Percentiles rank a stretch among this genome's conserved stretches.
These are phyloP conservation scores for Aspergillus sparsus DNA, from an alignment of 495 filamentous ascomycete species.

Conservation along the genomic window DNA sequence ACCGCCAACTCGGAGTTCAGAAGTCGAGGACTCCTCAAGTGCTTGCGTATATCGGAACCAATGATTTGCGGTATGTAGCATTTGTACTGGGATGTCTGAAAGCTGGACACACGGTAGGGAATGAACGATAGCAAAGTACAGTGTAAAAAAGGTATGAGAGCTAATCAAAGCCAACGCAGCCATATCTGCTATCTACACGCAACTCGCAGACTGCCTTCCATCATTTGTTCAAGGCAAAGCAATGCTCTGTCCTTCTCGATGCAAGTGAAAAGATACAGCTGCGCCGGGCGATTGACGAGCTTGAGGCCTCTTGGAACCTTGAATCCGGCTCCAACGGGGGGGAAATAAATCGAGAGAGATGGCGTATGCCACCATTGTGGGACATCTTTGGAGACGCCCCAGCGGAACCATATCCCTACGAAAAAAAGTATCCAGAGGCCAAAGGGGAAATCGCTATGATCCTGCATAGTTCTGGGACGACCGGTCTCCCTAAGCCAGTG, in stretches of 20 bases:
- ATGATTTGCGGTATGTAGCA: constrained; percentile 30
- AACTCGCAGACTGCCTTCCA: constrained; percentile 41
- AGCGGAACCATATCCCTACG: constrained; percentile 21
- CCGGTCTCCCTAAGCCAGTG: constrained; percentile 53
- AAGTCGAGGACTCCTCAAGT: constrained; percentile 18
- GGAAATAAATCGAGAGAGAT: constrained; percentile 10
- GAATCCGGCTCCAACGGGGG: no score
- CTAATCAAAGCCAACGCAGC: constrained; percentile 13
- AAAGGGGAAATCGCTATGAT: constrained; percentile 49
- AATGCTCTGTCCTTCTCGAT: constrained; percentile 35
- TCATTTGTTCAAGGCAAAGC: constrained; percentile 31
- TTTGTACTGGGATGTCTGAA: constrained; percentile 34
- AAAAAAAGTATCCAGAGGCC: constrained; percentile 32
- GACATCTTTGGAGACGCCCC: constrained; percentile 12
- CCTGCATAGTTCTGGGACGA: constrained; percentile 62
- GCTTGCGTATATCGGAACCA: constrained; percentile 36
- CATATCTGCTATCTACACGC: constrained; percentile 37
- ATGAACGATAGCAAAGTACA: no score
- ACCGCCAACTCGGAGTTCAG: constrained; percentile 32
- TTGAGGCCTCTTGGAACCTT: no score
- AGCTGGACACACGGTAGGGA: constrained; percentile 21
- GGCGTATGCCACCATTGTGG: constrained; percentile 27
- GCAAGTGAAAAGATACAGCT: constrained; percentile 20
- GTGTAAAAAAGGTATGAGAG: no score
- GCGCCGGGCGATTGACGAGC: not conserved